phyloP scores from a whole-genome alignment of 169 alveolate species.

The Plasmodium vinckei region DNA sequence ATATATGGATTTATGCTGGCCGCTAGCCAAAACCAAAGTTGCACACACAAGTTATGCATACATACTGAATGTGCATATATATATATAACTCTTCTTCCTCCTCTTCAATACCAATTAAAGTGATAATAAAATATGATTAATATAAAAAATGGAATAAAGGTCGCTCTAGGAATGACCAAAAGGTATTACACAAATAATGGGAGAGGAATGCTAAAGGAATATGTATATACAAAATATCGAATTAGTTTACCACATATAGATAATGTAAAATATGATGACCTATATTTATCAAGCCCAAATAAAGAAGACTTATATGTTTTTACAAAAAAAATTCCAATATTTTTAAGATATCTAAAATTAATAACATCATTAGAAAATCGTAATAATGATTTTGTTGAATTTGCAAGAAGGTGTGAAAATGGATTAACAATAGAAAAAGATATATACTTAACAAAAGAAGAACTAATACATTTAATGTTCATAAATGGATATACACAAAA shows the following conservation, averaged over 20 bases:
- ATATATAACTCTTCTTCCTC: neutral
- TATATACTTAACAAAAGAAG: conserved; percentile 87
- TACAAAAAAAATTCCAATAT: conserved; percentile 89
- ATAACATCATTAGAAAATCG: conserved; percentile 88
- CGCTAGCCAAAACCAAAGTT: too few species aligned
- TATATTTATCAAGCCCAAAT: conserved; percentile 87
- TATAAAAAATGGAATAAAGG: conserved; percentile 2
- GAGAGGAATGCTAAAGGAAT: conserved; percentile 75
- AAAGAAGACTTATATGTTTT: conserved; percentile 86
- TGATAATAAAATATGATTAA: neutral
- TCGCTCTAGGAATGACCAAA: conserved; percentile 4
- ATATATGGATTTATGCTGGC: too few species aligned
- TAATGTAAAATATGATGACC: conserved; percentile 88
- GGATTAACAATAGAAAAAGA: conserved; percentile 92
- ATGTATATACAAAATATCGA: conserved; percentile 89
- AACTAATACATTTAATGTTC: conserved; percentile 88
- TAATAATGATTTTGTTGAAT: conserved; percentile 85
- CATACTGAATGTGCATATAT: neutral
- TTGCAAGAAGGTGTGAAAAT: conserved; percentile 88
- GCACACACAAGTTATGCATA: too few species aligned
- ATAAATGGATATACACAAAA: conserved; percentile 87
- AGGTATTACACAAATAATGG: conserved; percentile 71
- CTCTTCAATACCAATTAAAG: too few species aligned
- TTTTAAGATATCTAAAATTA: conserved; percentile 87
- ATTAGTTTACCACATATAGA: conserved; percentile 88